phyloP scores from a whole-genome alignment of 441 rosid genomes.

The Rhodomyrtus psidioides region DNA sequence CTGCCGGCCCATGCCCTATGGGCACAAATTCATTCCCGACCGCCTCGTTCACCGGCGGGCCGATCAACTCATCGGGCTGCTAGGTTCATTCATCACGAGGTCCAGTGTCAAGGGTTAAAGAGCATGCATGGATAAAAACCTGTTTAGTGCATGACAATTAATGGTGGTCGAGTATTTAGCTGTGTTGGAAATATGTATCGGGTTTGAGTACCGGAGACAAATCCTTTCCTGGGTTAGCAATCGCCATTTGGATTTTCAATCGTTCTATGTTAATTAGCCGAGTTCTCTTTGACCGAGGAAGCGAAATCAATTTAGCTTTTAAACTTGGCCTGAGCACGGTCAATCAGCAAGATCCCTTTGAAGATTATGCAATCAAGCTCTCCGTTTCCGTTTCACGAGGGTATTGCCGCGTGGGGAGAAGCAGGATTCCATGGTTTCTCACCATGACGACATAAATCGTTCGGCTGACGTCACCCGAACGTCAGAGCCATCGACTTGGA shows the following conservation, averaged over 20 bases:
- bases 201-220: no score
- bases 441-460: not conserved
- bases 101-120: not conserved
- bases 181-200: no score
- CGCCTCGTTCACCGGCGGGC: not conserved
- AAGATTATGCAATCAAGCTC: no score
- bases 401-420: not conserved
- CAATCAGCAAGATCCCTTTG: no score
- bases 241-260: not conserved
- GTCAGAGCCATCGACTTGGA: not conserved
- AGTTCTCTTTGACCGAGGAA: not conserved
- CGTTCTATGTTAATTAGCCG: not conserved
- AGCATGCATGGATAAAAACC: not conserved
- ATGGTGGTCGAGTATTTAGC: not conserved
- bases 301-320: not conserved
- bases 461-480: not conserved
- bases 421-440: not conserved
- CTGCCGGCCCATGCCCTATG: not conserved
- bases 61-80: not conserved
- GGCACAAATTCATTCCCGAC: not conserved
- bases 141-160: not conserved
- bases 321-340: no score
- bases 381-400: no score
- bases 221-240: not conserved
- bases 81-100: not conserved